A percentile compares a stretch with the other conserved stretches of the same genome.
Conservation (phyloP, 805 yeast species). For the Danielia oregonensis region DNA sequence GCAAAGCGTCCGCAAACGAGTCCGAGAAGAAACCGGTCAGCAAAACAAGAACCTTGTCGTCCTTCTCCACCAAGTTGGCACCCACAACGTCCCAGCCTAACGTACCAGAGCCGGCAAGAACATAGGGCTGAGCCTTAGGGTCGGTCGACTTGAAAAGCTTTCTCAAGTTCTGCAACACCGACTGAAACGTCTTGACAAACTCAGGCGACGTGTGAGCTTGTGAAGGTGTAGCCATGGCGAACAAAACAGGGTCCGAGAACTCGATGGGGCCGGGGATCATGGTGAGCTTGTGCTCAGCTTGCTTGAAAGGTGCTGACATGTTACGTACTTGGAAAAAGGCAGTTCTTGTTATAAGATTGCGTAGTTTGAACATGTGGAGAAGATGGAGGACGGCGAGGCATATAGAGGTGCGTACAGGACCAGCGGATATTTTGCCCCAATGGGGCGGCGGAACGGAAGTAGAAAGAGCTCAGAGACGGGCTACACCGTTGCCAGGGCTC, state of each 20-base stretch:
- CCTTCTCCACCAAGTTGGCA: slow-evolving; percentile 59
- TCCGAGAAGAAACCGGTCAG: slow-evolving; percentile 91
- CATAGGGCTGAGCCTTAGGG: slow-evolving; percentile 70
- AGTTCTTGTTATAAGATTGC: too few species aligned
- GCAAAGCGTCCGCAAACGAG: slow-evolving; percentile 71
- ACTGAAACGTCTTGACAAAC: slow-evolving; percentile 70
- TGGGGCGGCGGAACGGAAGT: too few species aligned
- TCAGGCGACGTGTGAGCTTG: slow-evolving; percentile 89
- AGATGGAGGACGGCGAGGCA: too few species aligned
- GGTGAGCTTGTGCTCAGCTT: slow-evolving; percentile 43
- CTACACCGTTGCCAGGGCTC: too few species aligned
- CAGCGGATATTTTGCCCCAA: too few species aligned
- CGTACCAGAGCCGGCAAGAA: slow-evolving; percentile 88
- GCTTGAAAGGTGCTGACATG: slow-evolving; percentile 38
- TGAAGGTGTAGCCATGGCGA: slow-evolving; percentile 78
- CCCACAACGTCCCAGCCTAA: slow-evolving; percentile 92
- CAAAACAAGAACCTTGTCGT: slow-evolving; percentile 73
- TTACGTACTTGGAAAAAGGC: neutral
- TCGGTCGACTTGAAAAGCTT: slow-evolving; percentile 68
- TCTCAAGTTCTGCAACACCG: slow-evolving; percentile 64
- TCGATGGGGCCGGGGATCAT: slow-evolving; percentile 87
- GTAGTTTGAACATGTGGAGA: too few species aligned
- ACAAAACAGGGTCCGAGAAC: slow-evolving; percentile 73
- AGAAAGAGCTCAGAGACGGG: too few species aligned
- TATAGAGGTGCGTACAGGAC: too few species aligned